These are phyloP conservation scores for Nakaseomyces nivariensis DNA, from an alignment of 1,139 yeast species.

Conservation along the genomic window DNA sequence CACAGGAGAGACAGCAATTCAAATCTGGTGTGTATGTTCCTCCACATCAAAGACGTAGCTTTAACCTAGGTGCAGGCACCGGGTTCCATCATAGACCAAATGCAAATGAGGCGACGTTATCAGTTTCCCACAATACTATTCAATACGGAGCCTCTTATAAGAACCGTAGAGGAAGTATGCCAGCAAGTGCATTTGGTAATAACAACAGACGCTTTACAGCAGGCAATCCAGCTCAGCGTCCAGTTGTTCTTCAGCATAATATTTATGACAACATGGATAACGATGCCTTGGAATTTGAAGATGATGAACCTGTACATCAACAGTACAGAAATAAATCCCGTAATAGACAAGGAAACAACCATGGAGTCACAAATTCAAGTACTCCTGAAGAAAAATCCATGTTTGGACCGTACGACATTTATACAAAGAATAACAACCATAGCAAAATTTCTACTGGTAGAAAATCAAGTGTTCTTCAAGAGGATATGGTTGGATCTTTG, in stretches of 20 bases:
- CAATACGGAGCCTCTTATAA: constrained; percentile 10
- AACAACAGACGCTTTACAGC: not conserved
- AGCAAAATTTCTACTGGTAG: constrained; percentile 15
- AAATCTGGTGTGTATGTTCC: constrained; percentile 34
- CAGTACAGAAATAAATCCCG: constrained; percentile 3
- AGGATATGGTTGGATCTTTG: constrained; percentile 28
- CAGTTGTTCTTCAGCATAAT: constrained; percentile 9
- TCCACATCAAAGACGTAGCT: constrained; percentile 39
- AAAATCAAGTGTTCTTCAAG: constrained; percentile 25
- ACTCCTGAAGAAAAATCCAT: constrained; percentile 13
- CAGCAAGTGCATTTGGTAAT: constrained; percentile 2
- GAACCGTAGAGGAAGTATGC: constrained; percentile 8
- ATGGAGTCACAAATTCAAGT: constrained; percentile 8
- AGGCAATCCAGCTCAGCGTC: not conserved
- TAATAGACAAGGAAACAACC: constrained; percentile 3
- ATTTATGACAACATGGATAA: constrained; percentile 23
- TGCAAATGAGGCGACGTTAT: constrained; percentile 19
- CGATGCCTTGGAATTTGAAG: constrained; percentile 28
- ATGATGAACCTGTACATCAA: constrained; percentile 17
- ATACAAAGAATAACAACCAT: constrained; percentile 6
- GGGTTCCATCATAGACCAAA: constrained; percentile 8
- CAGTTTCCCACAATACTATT: constrained; percentile 17
- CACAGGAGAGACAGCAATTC: constrained; percentile 24
- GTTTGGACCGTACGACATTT: constrained; percentile 26
- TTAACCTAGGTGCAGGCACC: constrained; percentile 3